Conservation (phyloP, 257 asterid genomes). For the Echites panduratus region DNA sequence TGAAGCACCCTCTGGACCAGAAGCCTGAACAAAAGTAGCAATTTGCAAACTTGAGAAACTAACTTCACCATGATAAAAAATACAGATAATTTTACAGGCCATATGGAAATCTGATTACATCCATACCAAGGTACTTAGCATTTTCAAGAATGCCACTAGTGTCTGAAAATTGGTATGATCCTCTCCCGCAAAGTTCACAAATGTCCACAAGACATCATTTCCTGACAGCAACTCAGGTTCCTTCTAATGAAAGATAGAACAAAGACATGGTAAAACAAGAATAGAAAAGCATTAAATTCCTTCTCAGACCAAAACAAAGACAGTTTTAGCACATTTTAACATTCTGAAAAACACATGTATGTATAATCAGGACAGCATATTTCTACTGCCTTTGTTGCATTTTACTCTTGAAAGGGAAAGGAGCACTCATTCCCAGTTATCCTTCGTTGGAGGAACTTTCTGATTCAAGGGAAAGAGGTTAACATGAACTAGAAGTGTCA, state of each 20-base stretch:
- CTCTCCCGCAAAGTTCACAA: slow-evolving; percentile 96
- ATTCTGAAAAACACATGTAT: not conserved
- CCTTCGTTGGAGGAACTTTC: no score
- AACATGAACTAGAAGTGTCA: no score
- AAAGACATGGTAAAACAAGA: slow-evolving; percentile 10
- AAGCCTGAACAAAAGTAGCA: slow-evolving; percentile 57
- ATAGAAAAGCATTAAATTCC: not conserved
- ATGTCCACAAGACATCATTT: slow-evolving; percentile 93
- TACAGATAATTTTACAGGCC: not conserved
- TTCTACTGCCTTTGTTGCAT: no score
- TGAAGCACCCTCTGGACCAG: slow-evolving; percentile 78
- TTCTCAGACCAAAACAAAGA: not conserved
- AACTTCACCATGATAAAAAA: not conserved
- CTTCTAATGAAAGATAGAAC: slow-evolving; percentile 46
- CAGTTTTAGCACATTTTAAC: not conserved
- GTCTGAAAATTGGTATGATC: slow-evolving; percentile 87
- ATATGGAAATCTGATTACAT: not conserved
- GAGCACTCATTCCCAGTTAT: no score
- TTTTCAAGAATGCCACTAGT: slow-evolving; percentile 85
- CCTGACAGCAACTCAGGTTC: slow-evolving; percentile 88
- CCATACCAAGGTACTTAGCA: slow-evolving; percentile 90
- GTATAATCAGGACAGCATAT: not conserved
- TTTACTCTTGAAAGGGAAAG: no score
- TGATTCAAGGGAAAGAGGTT: no score
- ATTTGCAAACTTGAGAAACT: slow-evolving; percentile 19